Evolutionary conservation across 805 yeast species (phyloP), one percentile per base, ranked within the genome.

Genomic region (Candida loeiensis): DNA sequence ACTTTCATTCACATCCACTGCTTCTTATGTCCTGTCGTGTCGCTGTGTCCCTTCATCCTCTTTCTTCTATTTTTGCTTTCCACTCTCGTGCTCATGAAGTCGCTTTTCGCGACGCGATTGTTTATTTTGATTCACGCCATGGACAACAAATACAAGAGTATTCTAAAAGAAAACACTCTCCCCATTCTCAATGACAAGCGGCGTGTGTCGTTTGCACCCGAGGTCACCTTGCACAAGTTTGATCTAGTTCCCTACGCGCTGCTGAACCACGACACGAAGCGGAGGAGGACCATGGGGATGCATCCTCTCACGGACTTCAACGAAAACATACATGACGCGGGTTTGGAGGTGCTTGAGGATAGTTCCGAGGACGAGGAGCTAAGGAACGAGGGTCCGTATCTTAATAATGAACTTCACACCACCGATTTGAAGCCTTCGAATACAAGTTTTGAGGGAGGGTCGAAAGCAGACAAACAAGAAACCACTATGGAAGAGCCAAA

Each of bases 121-220:
- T 27, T 27, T 27, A 27, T 27, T 27, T 27, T 27, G 31, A 19
- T 19, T n/a, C n/a, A 15, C 31, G 16, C 26, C 20, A 34, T 39
- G 44, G 48, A 45, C 20, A 36, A 40, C 16, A 33, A 36, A 29
- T 30, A 37, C 13, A 56, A 54, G 40, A 48, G 61, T 34, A 56
- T 58, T 14, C 44, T 58, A 12, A 51, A 51, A 29, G 61, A 56
- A 27, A 49, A 50, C 22, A 52, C 61, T 2, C 39, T 54, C 15
- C 61, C 61, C 2, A 32, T 56, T 14, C 36, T 42, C 17, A 45
- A 41, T 34, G 48, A 43, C 19, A 51, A 61, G 26, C 61, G 91
- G 42, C 61, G 91, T 18, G 91, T 85, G 4, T 80, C 88, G 4
- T 85, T 85, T 66, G 90, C 90, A 1, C 85, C 85, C 1, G 85